These are phyloP conservation scores for Leccinellum luteum DNA, from an alignment of 768 basidiomycete species.

Conservation along the genomic window DNA sequence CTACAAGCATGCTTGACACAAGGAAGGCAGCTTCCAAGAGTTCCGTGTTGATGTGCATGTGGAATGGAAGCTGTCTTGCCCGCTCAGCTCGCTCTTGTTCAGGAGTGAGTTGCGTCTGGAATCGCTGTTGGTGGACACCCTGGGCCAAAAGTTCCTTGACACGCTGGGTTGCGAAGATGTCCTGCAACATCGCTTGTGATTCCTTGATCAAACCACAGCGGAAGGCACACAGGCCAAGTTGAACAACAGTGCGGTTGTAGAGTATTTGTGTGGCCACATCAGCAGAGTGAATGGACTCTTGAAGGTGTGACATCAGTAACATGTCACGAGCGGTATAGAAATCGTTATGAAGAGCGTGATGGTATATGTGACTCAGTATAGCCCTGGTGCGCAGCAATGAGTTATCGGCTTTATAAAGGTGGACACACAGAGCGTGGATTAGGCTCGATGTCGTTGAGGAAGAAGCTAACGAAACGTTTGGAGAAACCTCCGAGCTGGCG, in stretches of 20 bases:
- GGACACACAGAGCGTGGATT: constrained; percentile 84
- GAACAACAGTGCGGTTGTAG: constrained; percentile 96
- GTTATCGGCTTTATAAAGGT: constrained; percentile 90
- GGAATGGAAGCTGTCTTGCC: constrained; percentile 95
- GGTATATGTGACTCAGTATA: constrained; percentile 97
- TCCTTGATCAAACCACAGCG: constrained; percentile 92
- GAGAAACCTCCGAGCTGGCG: constrained; percentile 55
- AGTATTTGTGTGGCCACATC: constrained; percentile 97
- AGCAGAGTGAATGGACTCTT: constrained; percentile 93
- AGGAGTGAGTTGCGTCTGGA: constrained; percentile 72
- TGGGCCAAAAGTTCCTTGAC: constrained; percentile 98
- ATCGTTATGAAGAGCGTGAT: constrained; percentile 93
- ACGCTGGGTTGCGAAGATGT: constrained; percentile 94
- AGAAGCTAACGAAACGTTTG: constrained; percentile 55
- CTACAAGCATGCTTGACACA: constrained; percentile 97
- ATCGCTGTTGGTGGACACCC: constrained; percentile 91
- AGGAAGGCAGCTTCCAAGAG: constrained; percentile 96
- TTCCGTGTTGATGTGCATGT: constrained; percentile 99
- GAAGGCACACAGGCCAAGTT: constrained; percentile 96
- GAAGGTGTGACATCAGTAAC: constrained; percentile 97
- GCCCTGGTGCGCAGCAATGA: constrained; percentile 93
- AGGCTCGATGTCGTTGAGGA: constrained; percentile 66
- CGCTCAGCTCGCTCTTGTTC: constrained; percentile 98
- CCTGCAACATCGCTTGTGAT: constrained; percentile 86
- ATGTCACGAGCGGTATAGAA: constrained; percentile 97